Percentiles rank a stretch among this genome's conserved stretches.
Evolutionary conservation across 768 basidiomycete genomes (phyloP).

Genomic region (Holtermannia corniformis): DNA sequence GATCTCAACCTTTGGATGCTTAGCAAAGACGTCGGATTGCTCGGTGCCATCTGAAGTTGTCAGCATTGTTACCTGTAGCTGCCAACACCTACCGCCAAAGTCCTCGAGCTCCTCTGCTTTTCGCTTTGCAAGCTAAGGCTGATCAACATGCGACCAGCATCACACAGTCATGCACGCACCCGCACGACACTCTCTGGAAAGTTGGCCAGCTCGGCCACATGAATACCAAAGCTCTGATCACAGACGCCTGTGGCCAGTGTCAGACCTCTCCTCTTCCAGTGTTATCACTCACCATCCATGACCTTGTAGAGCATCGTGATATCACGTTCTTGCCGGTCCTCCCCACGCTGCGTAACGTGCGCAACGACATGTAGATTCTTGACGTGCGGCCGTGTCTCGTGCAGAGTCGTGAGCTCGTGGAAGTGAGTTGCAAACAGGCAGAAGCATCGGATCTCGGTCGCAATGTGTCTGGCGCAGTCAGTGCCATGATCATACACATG

Average conservation of each 20-base stretch:
- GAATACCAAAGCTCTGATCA: conserved; percentile 97
- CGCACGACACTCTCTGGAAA: conserved; percentile 92
- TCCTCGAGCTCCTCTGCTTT: conserved; percentile 89
- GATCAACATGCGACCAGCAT: background rate
- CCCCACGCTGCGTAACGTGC: conserved; percentile 57
- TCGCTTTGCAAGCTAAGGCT: conserved; percentile 64
- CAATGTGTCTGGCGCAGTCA: conserved; percentile 61
- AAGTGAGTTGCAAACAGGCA: conserved; percentile 97
- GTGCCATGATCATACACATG: conserved; percentile 1
- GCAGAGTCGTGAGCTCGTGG: conserved; percentile 87
- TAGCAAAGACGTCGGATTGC: conserved; percentile 40
- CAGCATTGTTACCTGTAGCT: background rate
- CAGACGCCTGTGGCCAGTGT: conserved; percentile 56
- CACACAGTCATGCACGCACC: conserved; percentile 43
- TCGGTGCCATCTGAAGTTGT: conserved; percentile 27
- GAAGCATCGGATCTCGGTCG: conserved; percentile 81
- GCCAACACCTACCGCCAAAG: conserved; percentile 52
- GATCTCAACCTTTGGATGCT: conserved; percentile 53
- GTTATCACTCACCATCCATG: conserved; percentile 55
- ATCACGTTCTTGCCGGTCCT: conserved; percentile 51
- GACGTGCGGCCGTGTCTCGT: conserved; percentile 74
- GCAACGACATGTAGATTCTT: conserved; percentile 95
- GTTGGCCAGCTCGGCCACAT: conserved; percentile 93
- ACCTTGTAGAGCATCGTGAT: conserved; percentile 72
- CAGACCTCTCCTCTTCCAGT: background rate